Evolutionary conservation across 805 yeast genomes (phyloP).

Genomic region (Candida easanensis): DNA sequence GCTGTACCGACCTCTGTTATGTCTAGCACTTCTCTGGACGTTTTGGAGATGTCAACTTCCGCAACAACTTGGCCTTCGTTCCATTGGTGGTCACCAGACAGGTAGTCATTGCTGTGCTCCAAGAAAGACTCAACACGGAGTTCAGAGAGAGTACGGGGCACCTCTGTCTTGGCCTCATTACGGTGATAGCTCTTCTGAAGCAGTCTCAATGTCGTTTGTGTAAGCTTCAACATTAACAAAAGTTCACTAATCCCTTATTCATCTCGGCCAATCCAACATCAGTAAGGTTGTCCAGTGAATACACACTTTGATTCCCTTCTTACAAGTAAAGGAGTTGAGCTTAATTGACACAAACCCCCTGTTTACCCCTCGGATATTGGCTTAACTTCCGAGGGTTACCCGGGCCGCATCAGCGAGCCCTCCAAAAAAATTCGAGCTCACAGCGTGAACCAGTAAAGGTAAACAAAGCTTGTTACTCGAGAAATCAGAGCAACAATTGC

Average conservation of each 20-base stretch:
- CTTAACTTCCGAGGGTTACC: slow-evolving; percentile 1
- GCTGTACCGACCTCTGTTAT: no score
- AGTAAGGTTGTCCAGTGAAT: not conserved
- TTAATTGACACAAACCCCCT: slow-evolving; percentile 5
- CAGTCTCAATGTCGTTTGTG: slow-evolving; percentile 1
- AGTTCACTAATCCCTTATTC: not conserved
- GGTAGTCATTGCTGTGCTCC: slow-evolving; percentile 1
- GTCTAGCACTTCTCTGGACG: no score
- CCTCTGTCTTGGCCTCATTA: not conserved
- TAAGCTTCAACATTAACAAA: not conserved
- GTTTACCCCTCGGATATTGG: not conserved
- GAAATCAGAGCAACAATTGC: not conserved
- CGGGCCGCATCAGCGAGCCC: not conserved
- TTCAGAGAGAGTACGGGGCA: slow-evolving; percentile 1
- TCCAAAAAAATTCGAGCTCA: not conserved
- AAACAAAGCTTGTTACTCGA: slow-evolving; percentile 1
- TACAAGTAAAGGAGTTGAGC: not conserved
- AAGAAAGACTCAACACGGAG: slow-evolving; percentile 2
- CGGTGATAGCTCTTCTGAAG: slow-evolving; percentile 4
- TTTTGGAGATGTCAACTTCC: no score
- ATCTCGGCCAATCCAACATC: no score
- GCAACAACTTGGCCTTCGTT: no score
- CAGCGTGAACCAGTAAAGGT: not conserved
- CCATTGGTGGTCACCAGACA: not conserved
- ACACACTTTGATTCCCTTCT: not conserved